Evolutionary conservation across 225 moss, liverwort and hornwort genomes (phyloP), one percentile per base, ranked within the genome.

Genomic region (Climacium dendroides): DNA sequence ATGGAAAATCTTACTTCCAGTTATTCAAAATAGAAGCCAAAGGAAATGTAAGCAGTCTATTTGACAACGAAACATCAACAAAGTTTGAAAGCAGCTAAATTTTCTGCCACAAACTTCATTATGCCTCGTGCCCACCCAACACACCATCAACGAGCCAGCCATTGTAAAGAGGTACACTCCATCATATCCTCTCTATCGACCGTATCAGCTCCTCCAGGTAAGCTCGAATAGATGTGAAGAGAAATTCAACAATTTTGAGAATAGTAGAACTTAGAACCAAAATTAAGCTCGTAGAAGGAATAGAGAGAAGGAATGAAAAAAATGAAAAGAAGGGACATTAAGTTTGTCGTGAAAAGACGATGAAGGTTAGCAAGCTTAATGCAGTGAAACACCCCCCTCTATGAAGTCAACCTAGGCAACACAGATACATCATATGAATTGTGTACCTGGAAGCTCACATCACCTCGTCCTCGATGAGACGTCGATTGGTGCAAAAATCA

Each of bases 371-470:
- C 52, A 67, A 79, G 59, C 83, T 79, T 83, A 85, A 78, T 53
- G 73, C 62, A 89, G 61, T 57, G 71, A 73, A 28, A 4, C 26
- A 3, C 13, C 28, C 67, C 74, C 65, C 69, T 14, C 50, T 50
- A 55, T 61, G 67, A 86, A 86, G 72, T 79, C 62, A 78, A 85
- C 78, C 89, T 79, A 52, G 54, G 62, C 89, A 88, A 76, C 83
- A 90, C 83, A 83, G 77, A 90, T 83, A 64, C 77, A 88, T 84
- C 88, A 80, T 50, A 84, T 57, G 71, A 76, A 80, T 67, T 81
- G 58, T 83, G 87, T 91, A 90, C 91, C 90, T 91, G 87, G 83
- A 88, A 83, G 86, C 81, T 87, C 92, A 90, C 88, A 88, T 88
- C 88, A 90, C 88, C 90, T 88, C 59, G 43, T 92, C 83, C 82